Conservation (phyloP, 2,329 filamentous ascomycete genomes). For the Cryphonectria japonica region DNA sequence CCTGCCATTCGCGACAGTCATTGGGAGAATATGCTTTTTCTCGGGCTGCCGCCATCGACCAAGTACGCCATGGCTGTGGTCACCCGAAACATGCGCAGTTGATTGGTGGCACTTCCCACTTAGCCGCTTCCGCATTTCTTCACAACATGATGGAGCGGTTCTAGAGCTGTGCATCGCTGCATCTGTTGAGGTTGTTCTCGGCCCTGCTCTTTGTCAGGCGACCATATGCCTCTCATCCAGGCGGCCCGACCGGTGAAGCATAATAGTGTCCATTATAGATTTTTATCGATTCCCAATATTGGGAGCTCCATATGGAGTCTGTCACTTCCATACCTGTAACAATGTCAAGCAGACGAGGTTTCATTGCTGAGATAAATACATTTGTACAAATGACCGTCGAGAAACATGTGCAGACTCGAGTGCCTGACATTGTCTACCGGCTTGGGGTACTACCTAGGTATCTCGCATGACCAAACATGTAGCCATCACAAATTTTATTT, state of each 20-base stretch:
- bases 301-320: too few species aligned
- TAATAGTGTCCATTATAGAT: background rate
- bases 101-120: background rate
- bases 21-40: background rate
- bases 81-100: conserved; percentile 22
- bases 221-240: background rate
- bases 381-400: conserved; percentile 23
- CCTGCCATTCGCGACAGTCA: background rate
- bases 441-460: background rate
- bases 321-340: background rate
- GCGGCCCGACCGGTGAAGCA: background rate
- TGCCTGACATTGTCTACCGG: background rate
- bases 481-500: background rate
- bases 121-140: background rate
- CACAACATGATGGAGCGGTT: background rate
- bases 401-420: background rate
- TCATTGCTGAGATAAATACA: background rate
- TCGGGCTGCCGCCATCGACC: background rate
- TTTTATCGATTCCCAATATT: background rate
- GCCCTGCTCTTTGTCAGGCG: background rate
- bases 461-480: background rate
- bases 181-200: background rate
- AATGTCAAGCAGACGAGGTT: background rate
- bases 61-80: conserved; percentile 11
- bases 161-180: conserved; percentile 7